These are phyloP conservation scores for Castanea mollissima DNA, from an alignment of 306 rosid species.

Conservation along the genomic window DNA sequence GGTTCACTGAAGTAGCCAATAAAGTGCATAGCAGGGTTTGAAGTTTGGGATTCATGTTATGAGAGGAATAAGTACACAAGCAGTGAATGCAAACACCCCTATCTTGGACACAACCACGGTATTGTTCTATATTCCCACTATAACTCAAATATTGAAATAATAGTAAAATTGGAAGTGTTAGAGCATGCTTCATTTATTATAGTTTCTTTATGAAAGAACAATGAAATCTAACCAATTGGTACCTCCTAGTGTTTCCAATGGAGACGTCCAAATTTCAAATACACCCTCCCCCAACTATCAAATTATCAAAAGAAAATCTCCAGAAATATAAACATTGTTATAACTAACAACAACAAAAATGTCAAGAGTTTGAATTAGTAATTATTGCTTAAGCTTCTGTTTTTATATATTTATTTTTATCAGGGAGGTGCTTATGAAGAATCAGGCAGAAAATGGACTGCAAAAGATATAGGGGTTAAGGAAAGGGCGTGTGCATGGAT, in stretches of 20 bases:
- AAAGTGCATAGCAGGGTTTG: slow-evolving; percentile 81
- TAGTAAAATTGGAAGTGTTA: neutral
- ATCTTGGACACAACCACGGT: slow-evolving; percentile 76
- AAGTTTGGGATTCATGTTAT: slow-evolving; percentile 95
- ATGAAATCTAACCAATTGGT: neutral
- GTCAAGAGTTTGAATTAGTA: neutral
- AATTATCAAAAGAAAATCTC: neutral
- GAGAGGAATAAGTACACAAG: slow-evolving; percentile 99
- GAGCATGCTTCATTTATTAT: neutral
- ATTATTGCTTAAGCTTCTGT: slow-evolving; percentile 17
- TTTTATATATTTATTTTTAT: slow-evolving; percentile 14
- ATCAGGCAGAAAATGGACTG: slow-evolving; percentile 68
- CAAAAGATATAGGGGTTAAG: slow-evolving; percentile 72
- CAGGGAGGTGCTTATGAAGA: slow-evolving; percentile 73
- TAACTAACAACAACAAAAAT: neutral
- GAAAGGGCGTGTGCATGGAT: slow-evolving; percentile 86
- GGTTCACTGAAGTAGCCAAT: slow-evolving; percentile 64
- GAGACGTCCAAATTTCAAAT: too few relatives aligned
- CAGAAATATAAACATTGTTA: neutral
- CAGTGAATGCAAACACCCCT: slow-evolving; percentile 86
- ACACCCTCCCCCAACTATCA: neutral
- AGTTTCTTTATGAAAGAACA: slow-evolving; percentile 4
- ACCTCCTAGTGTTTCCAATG: too few relatives aligned
- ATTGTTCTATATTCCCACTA: slow-evolving; percentile 26
- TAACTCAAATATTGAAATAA: neutral